phyloP scores from a whole-genome alignment of 140 eudicot species.

The Flaveria floridana region DNA sequence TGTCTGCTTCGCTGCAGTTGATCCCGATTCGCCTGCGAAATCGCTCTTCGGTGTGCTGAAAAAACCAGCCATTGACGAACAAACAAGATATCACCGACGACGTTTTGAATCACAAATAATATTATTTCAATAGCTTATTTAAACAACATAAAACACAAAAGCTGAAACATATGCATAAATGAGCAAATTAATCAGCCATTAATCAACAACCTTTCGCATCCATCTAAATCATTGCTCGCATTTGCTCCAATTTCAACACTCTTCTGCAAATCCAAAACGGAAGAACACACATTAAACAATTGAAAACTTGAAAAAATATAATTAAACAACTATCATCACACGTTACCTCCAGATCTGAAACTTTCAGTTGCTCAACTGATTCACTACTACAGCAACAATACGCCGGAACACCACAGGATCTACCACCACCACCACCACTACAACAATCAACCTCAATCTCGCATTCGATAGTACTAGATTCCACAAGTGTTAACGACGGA shows the following conservation, averaged over 20 bases:
- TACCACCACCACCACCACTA: background rate
- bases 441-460: constrained; percentile 27
- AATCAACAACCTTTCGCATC: constrained; percentile 44
- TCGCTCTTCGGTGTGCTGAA: constrained; percentile 32
- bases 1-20: constrained; percentile 29
- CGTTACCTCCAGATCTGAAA: constrained; percentile 52
- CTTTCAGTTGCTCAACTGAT: constrained; percentile 38
- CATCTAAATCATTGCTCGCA: constrained; percentile 28
- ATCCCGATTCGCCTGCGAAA: constrained; percentile 33
- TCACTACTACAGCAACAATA: constrained; percentile 50
- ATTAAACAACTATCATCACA: background rate
- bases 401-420: constrained; percentile 29
- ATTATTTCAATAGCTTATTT: background rate
- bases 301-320: background rate
- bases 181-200: constrained; percentile 25
- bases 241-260: constrained; percentile 32
- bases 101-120: constrained; percentile 12
- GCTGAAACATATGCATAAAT: constrained; percentile 4
- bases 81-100: background rate
- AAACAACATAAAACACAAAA: background rate
- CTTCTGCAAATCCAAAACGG: constrained; percentile 32
- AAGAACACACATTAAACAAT: background rate
- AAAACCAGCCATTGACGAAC: background rate
- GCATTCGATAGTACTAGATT: constrained; percentile 17
- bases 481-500: constrained; percentile 34